Evolutionary conservation across 768 basidiomycete genomes (phyloP), one percentile per base, ranked within the genome.

Genomic region (Megacollybia marginata): DNA sequence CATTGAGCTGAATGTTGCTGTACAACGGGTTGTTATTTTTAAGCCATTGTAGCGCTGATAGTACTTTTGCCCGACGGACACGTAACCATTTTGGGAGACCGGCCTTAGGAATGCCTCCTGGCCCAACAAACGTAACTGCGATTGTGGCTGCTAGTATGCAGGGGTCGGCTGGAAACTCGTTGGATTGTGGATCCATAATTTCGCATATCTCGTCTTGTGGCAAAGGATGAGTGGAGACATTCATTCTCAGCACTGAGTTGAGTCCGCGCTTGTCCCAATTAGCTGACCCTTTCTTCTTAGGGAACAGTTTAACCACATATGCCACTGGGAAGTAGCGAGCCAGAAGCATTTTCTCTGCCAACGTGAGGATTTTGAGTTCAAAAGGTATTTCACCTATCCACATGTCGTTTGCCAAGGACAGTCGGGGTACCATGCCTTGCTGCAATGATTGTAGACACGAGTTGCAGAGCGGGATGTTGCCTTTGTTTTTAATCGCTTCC

Each of bases 251-350:
- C 0, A 56, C 69, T 0, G 48, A 35, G 38, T 67, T 63, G 8
- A 67, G 44, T 3, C 23, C 38, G 13, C 45, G 34, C 1, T 33
- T 43, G 20, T 10, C 10, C 35, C 35, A 36, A 36, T 16, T 11
- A 45, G 57, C 55, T 0, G 42, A 23, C 4, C 20, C 35, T 0
- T 45, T 33, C 53, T 4, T 51, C 31, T 35, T 62, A 1, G 70
- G 70, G 49, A 52, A 65, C 1, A 74, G 51, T 47, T 74, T 72
- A 61, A 68, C 59, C 1, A 68, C 56, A 46, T 58, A 70, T 0
- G 63, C 62, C 0, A 56, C 51, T 0, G 69, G 66, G 52, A 65
- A 72, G 15, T 23, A 35, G 2, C 23, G 50, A 12, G 52, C 49
- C 13, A 53, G 36, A 3, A 53, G 49, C 38, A 45, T 44, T 28